Conservation (phyloP, 495 filamentous ascomycete genomes). For the Podospora bellae-mahoneyi region DNA sequence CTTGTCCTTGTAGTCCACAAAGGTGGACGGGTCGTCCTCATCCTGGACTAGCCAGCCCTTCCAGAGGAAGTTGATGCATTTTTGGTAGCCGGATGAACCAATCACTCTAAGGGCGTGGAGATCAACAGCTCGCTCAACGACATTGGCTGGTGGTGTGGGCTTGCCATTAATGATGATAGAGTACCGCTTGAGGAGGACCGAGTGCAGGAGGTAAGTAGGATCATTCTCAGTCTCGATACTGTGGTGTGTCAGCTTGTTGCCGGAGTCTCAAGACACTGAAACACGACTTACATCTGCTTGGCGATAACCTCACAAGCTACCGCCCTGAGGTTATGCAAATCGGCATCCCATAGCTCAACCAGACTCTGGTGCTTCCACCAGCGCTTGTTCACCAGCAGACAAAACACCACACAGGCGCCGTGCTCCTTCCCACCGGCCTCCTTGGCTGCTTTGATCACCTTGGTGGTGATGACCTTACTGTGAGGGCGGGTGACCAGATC, state of each 20-base stretch:
- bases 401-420: constrained; percentile 72
- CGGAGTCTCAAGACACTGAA: neutral
- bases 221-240: constrained; percentile 78
- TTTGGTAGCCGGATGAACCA: constrained; percentile 90
- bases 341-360: constrained; percentile 86
- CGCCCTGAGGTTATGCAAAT: constrained; percentile 73
- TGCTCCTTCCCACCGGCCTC: constrained; percentile 77
- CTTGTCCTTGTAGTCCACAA: constrained; percentile 77
- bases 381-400: constrained; percentile 78
- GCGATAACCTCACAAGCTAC: constrained; percentile 90
- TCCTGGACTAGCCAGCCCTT: constrained; percentile 94
- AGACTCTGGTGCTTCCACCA: constrained; percentile 86
- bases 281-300: constrained; percentile 58
- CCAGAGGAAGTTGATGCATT: constrained; percentile 88
- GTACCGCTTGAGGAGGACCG: constrained; percentile 87
- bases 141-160: constrained; percentile 73
- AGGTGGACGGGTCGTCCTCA: constrained; percentile 78
- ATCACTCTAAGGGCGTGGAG: constrained; percentile 85
- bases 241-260: constrained; percentile 29
- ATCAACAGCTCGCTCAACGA: constrained; percentile 87
- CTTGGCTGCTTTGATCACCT: constrained; percentile 73
- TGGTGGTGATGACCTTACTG: constrained; percentile 74
- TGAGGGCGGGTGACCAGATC: constrained; percentile 69
- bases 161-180: constrained; percentile 70
- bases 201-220: constrained; percentile 68